Conservation (phyloP, 225 moss, liverwort and hornwort genomes). For the Neckera pumila region DNA sequence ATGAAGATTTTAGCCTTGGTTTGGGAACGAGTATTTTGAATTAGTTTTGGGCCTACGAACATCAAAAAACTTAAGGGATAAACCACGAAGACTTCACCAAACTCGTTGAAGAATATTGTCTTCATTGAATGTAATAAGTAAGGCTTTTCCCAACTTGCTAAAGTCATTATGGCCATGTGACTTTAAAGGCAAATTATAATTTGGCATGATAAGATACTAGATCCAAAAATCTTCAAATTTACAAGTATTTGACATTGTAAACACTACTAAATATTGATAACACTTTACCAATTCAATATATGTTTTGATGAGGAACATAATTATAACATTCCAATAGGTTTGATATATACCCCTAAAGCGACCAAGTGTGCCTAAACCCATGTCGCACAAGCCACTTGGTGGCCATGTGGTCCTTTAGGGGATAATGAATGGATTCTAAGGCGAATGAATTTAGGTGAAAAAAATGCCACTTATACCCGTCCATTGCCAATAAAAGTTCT, state of each 20-base stretch:
- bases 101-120: not conserved
- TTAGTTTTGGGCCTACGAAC: too few relatives aligned
- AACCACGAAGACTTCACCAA: not conserved
- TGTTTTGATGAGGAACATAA: accelerated
- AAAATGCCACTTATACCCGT: not conserved
- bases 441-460: not conserved
- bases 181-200: not conserved
- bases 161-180: not conserved
- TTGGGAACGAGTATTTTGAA: not conserved
- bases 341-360: not conserved
- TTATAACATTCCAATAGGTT: not conserved
- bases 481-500: not conserved
- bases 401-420: too few relatives aligned
- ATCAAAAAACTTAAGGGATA: not conserved
- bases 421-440: not conserved
- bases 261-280: not conserved
- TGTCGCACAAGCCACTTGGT: too few relatives aligned
- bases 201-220: not conserved
- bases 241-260: not conserved
- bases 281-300: too few relatives aligned
- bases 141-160: accelerated
- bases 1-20: not conserved
- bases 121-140: not conserved
- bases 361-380: too few relatives aligned
- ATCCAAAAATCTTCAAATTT: not conserved